phyloP scores from a whole-genome alignment of 2,329 filamentous ascomycete species.

The Curvularia sp. region DNA sequence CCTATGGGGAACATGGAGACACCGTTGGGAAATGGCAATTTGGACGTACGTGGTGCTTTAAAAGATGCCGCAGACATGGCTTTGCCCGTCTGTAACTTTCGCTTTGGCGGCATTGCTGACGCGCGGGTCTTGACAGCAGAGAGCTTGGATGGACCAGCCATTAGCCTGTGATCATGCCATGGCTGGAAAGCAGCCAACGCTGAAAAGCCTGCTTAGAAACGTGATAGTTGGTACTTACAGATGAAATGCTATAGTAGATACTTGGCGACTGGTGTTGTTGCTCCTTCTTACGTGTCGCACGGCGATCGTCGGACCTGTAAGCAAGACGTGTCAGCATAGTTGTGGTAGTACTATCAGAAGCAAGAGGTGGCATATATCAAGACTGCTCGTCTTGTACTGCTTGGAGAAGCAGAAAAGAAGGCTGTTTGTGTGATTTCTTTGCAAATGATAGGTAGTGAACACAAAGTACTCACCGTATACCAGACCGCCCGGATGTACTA shows the following conservation, averaged over 20 bases:
- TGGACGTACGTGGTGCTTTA: slow-evolving; percentile 33
- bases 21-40: slow-evolving; percentile 14
- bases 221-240: slow-evolving; percentile 21
- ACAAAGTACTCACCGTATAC: slow-evolving; percentile 34
- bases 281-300: not conserved
- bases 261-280: not conserved
- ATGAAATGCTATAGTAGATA: not conserved
- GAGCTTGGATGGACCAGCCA: slow-evolving; percentile 18
- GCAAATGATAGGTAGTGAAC: slow-evolving; percentile 13
- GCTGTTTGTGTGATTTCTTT: not conserved
- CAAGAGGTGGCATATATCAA: not conserved
- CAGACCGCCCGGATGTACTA: slow-evolving; percentile 24
- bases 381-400: not conserved
- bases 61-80: slow-evolving; percentile 21
- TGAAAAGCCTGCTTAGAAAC: not conserved
- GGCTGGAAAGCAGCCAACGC: slow-evolving; percentile 1
- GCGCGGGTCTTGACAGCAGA: slow-evolving; percentile 12
- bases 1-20: slow-evolving; percentile 26
- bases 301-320: slow-evolving; percentile 19
- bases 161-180: slow-evolving; percentile 28
- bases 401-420: not conserved
- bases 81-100: slow-evolving; percentile 40
- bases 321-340: slow-evolving; percentile 28
- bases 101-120: slow-evolving; percentile 46
- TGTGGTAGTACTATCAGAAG: slow-evolving; percentile 15